Conservation (phyloP, 192 early-diverging fungal genomes). For the Coemansia sp. region DNA sequence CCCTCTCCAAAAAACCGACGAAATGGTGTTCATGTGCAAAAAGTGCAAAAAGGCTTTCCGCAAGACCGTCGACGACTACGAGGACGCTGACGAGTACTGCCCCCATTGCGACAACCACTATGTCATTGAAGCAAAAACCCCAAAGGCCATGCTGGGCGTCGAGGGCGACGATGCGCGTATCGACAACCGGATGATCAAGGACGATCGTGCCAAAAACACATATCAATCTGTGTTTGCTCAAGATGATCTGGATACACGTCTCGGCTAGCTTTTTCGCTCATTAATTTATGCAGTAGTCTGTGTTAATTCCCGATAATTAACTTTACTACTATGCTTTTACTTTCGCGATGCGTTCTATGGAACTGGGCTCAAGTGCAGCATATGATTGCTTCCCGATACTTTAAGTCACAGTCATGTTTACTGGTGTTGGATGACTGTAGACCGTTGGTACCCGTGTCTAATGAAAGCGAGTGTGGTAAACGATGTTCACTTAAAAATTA, state of each 20-base stretch:
- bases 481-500: too few species aligned
- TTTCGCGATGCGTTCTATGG: not conserved
- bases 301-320: not conserved
- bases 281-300: not conserved
- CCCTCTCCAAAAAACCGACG: constrained; percentile 71
- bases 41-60: constrained; percentile 99
- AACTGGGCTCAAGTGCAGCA: not conserved
- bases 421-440: too few species aligned
- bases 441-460: too few species aligned
- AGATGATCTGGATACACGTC: constrained; percentile 32
- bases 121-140: constrained; percentile 89
- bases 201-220: constrained; percentile 49
- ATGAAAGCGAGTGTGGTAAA: too few species aligned
- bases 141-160: constrained; percentile 79
- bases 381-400: too few species aligned
- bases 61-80: constrained; percentile 84
- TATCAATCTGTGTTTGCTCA: constrained; percentile 32
- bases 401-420: too few species aligned
- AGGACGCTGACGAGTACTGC: constrained; percentile 96
- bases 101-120: constrained; percentile 99
- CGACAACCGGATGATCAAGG: constrained; percentile 63
- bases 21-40: constrained; percentile 97
- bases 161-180: constrained; percentile 92
- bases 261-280: constrained; percentile 43
- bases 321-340: not conserved